Base-by-base conservation (phyloP, 1,284 basidiomycete genomes). In the Pseudozyma pruni region DNA sequence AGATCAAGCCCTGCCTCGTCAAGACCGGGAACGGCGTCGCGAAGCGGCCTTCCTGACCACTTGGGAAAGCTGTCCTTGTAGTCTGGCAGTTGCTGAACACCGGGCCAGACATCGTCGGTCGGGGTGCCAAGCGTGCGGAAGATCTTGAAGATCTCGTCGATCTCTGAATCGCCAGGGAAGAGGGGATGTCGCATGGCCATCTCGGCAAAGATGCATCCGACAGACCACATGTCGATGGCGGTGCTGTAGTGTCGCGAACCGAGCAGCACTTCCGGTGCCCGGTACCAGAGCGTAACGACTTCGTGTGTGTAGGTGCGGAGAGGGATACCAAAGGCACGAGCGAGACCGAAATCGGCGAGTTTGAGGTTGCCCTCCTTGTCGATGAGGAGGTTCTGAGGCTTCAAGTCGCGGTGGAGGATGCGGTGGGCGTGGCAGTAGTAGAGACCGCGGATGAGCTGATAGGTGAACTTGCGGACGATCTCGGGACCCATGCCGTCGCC, bases 131-230 rank as follows among this genome's bases (percentile, higher is more conserved):
- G 42, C n/a, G 60, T 78, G 16, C 54, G 61, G 87, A 98, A 98
- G 80, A 98, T 98, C 84, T 94, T 92, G 88, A 98, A 98, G 76
- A 98, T 98, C 85, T 98, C 94, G 85, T 98, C 95, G 78, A 98
- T 98, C 84, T 98, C 95, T 25, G 94, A 97, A 85, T 98, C 95
- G 9, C 96, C 95, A 13, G 95, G 94, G 87, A 98, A 98, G 22
- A 98, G 86, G 2, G 95, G 94, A 72, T 89, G 88, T 22, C 93
- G 90, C 87, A 91, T 89, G 52, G 91, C 88, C 93, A 95, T 94
- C 84, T 95, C 93, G 8, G 93, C 93, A 63, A 81, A 79, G 79
- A 95, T 95, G 76, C 92, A 93, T 16, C 94, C 95, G 22, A 97
- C 94, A 42, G 91, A 94, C 95, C 95, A 98, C 89, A 98, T 95